Conservation (phyloP, 2,329 filamentous ascomycete species). For the Penicillium paneum region DNA sequence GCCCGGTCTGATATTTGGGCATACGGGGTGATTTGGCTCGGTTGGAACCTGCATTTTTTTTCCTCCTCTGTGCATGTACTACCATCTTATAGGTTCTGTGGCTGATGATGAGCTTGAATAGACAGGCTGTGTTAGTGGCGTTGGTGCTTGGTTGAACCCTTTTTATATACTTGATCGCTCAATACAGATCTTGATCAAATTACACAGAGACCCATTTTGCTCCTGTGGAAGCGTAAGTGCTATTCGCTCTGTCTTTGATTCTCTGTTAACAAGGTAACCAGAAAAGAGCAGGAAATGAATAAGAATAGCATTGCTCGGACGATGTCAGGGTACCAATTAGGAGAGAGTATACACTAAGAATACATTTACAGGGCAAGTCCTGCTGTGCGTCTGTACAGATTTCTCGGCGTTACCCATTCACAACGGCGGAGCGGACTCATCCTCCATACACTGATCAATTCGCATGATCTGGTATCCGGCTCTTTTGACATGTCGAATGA, state of each 20-base stretch:
- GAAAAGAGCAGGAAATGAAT: background rate
- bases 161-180: background rate
- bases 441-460: conserved; percentile 64
- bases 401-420: background rate
- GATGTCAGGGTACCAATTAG: background rate
- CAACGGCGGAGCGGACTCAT: conserved; percentile 42
- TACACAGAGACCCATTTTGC: background rate
- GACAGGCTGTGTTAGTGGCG: background rate
- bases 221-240: background rate
- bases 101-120: background rate
- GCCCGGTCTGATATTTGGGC: background rate
- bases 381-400: background rate
- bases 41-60: background rate
- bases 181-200: background rate
- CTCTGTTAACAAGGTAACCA: background rate
- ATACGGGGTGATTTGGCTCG: background rate
- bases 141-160: background rate
- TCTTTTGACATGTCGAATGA: conserved; percentile 62
- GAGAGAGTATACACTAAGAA: conserved; percentile 1
- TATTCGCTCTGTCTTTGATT: background rate
- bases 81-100: background rate
- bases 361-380: background rate
- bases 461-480: conserved; percentile 65
- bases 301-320: background rate
- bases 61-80: background rate